phyloP scores from a whole-genome alignment of 192 early-diverging fungal species.

The Backusella parvicylindrica region DNA sequence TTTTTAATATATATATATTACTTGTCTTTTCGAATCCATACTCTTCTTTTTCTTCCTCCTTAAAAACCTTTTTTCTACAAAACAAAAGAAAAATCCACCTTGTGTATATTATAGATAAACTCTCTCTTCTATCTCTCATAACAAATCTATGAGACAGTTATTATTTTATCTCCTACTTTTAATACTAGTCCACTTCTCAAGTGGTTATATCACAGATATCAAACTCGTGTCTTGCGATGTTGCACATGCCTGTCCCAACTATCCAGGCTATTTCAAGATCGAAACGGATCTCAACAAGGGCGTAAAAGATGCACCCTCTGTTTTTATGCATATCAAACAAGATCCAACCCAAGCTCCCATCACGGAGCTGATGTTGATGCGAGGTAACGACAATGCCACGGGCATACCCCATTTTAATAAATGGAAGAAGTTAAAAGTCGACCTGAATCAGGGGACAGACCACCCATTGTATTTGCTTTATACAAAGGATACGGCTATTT shows the following conservation, averaged over 20 bases:
- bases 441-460: constrained; percentile 12
- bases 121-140: too few species aligned
- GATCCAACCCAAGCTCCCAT: constrained; percentile 13
- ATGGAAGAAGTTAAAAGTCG: constrained; percentile 17
- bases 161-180: neutral
- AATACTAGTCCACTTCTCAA: neutral
- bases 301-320: neutral
- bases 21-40: too few species aligned
- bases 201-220: constrained; percentile 20
- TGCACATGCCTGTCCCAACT: constrained; percentile 7
- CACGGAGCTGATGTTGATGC: constrained; percentile 10
- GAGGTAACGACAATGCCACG: neutral
- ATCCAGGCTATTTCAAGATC: constrained; percentile 17
- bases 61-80: too few species aligned
- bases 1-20: too few species aligned
- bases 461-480: constrained; percentile 18
- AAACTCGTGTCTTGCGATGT: constrained; percentile 13
- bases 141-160: neutral
- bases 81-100: too few species aligned
- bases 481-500: constrained; percentile 22
- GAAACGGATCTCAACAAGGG: constrained; percentile 15
- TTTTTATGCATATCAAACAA: constrained; percentile 23
- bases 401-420: neutral
- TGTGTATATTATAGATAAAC: too few species aligned
- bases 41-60: too few species aligned